Percentiles rank a stretch among this genome's conserved stretches.
Conservation (phyloP, 208 protist species). For the Trypanosoma theileri region DNA sequence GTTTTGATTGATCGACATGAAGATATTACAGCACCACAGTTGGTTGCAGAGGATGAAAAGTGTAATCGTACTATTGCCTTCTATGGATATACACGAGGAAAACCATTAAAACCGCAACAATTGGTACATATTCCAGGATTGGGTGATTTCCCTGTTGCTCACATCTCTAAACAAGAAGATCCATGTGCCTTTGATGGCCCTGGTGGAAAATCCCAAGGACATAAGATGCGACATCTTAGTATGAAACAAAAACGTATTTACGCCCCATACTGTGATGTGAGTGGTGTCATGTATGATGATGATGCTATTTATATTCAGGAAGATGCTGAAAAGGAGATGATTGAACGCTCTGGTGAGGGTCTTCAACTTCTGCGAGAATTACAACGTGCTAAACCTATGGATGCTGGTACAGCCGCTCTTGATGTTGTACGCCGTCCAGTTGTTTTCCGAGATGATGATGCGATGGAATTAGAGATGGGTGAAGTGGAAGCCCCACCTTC, state of each 20-base stretch:
- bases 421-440: slow-evolving; percentile 76
- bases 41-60: slow-evolving; percentile 64
- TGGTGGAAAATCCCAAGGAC: slow-evolving; percentile 37
- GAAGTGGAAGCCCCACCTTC: slow-evolving; percentile 33
- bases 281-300: slow-evolving; percentile 98
- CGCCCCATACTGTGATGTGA: slow-evolving; percentile 98
- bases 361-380: slow-evolving; percentile 80
- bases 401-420: slow-evolving; percentile 46
- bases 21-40: slow-evolving; percentile 97
- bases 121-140: slow-evolving; percentile 97
- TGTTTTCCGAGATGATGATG: slow-evolving; percentile 76
- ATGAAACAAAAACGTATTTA: slow-evolving; percentile 96
- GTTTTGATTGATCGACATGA: slow-evolving; percentile 97
- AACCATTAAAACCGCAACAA: slow-evolving; percentile 91
- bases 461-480: slow-evolving; percentile 81
- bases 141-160: slow-evolving; percentile 95
- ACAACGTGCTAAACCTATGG: slow-evolving; percentile 72
- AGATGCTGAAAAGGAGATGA: slow-evolving; percentile 71
- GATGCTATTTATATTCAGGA: slow-evolving; percentile 97
- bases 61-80: slow-evolving; percentile 89
- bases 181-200: slow-evolving; percentile 91
- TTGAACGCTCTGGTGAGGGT: slow-evolving; percentile 86
- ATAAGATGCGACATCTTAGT: slow-evolving; percentile 92
- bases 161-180: slow-evolving; percentile 92
- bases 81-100: slow-evolving; percentile 98